Conservation (phyloP, 2,329 filamentous ascomycete species). For the Thelonectria blattea region DNA sequence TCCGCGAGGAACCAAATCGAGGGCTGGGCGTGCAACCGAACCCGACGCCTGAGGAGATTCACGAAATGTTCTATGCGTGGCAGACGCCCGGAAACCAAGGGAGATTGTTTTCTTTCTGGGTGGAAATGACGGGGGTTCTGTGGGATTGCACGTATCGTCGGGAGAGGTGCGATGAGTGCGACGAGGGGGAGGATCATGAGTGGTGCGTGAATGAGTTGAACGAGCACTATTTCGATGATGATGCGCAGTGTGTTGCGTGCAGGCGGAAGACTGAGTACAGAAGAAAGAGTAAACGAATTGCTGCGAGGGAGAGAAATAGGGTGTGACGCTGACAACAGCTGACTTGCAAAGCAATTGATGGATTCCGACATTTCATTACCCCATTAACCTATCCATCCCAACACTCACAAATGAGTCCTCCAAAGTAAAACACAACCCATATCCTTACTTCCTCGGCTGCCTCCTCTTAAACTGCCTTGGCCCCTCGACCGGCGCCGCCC, state of each 20-base stretch:
- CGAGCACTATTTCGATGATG: constrained; percentile 27
- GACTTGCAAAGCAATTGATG: too few relatives aligned
- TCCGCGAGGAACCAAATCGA: neutral
- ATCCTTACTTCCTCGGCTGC: too few relatives aligned
- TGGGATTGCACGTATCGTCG: constrained; percentile 18
- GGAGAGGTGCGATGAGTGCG: constrained; percentile 8
- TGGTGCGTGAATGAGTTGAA: constrained; percentile 15
- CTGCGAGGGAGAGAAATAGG: neutral
- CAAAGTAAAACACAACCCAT: too few relatives aligned
- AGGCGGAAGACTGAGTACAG: constrained; percentile 11
- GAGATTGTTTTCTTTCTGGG: constrained; percentile 2
- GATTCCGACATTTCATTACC: too few relatives aligned
- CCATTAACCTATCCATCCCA: neutral
- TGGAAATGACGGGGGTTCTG: neutral
- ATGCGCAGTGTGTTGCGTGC: constrained; percentile 26
- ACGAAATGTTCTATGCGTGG: neutral
- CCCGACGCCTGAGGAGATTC: neutral
- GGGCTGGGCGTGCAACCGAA: neutral
- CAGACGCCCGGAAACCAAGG: neutral
- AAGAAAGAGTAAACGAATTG: constrained; percentile 21
- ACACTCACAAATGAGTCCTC: too few relatives aligned
- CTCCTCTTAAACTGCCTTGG: too few relatives aligned
- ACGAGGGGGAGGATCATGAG: constrained; percentile 4
- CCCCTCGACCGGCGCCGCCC: too few relatives aligned
- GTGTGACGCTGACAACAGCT: too few relatives aligned